Percentiles rank a stretch among this genome's conserved stretches.
Conservation (phyloP, 192 early-diverging fungal genomes). For the Coemansia erecta region DNA sequence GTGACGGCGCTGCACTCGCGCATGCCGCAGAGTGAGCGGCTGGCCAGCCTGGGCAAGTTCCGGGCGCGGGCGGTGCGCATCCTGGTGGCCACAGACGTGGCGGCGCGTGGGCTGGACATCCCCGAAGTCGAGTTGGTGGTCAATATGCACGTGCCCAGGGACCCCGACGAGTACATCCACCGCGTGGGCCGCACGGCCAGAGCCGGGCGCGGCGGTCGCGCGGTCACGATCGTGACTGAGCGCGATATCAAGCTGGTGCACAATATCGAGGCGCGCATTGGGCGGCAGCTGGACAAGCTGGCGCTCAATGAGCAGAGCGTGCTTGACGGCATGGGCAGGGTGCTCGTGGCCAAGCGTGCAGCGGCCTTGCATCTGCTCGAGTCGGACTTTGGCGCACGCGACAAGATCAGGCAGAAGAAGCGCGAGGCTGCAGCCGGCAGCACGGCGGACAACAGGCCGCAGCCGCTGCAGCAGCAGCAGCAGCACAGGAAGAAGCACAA, state of each 20-base stretch:
- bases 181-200: constrained; percentile 97
- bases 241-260: constrained; percentile 83
- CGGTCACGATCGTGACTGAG: constrained; percentile 85
- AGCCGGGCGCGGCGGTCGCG: constrained; percentile 88
- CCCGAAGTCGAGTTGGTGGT: constrained; percentile 88
- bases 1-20: constrained; percentile 89
- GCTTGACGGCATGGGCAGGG: constrained; percentile 80
- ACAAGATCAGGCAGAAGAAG: constrained; percentile 38
- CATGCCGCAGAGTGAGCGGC: constrained; percentile 89
- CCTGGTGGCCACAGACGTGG: constrained; percentile 96
- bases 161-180: constrained; percentile 97
- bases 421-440: constrained; percentile 1
- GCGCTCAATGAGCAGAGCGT: constrained; percentile 78
- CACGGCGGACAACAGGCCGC: not conserved
- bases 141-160: constrained; percentile 94
- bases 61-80: constrained; percentile 82
- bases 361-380: constrained; percentile 58
- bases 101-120: constrained; percentile 96
- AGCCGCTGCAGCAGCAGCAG: too few relatives aligned
- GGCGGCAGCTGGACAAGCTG: constrained; percentile 78
- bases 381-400: constrained; percentile 49
- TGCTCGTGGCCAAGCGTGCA: constrained; percentile 81
- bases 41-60: constrained; percentile 91
- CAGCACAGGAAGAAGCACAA: constrained; percentile 1
- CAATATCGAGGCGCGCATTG: constrained; percentile 86